Evolutionary conservation across 2,329 filamentous ascomycete species (phyloP).

Genomic region (Penicillium frequentans): DNA sequence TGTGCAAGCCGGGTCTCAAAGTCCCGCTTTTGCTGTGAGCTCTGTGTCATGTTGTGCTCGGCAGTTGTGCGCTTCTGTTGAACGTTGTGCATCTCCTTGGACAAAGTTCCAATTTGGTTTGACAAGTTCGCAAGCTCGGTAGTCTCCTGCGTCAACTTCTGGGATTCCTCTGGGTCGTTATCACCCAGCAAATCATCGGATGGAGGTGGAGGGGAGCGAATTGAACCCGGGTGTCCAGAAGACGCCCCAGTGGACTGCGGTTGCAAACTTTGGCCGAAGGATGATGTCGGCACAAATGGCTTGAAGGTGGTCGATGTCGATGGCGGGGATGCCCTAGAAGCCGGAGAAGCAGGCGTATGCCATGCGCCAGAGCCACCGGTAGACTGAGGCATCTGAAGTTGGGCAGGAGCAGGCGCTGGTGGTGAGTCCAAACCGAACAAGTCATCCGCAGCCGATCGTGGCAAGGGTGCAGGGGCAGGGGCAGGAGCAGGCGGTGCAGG

Average conservation of each 20-base stretch:
- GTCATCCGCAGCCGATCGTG: conserved; percentile 85
- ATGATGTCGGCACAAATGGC: conserved; percentile 88
- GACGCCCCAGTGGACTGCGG: conserved; percentile 72
- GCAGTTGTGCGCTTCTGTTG: conserved; percentile 76
- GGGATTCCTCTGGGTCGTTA: conserved; percentile 82
- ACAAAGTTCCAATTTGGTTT: conserved; percentile 87
- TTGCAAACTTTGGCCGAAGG: conserved; percentile 81
- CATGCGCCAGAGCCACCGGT: conserved; percentile 70
- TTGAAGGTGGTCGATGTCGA: conserved; percentile 64
- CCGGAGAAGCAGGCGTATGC: conserved; percentile 56
- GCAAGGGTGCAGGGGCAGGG: conserved; percentile 38
- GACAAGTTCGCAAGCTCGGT: conserved; percentile 93
- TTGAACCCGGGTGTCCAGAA: conserved; percentile 28
- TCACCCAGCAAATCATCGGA: conserved; percentile 89
- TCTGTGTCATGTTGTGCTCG: conserved; percentile 79
- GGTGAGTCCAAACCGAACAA: conserved; percentile 84
- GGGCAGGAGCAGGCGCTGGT: conserved; percentile 49
- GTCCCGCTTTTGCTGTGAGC: conserved; percentile 83
- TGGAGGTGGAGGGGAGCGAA: conserved; percentile 49
- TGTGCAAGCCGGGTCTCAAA: conserved; percentile 87
- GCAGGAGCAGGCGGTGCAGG: conserved; percentile 39
- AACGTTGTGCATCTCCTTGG: conserved; percentile 92
- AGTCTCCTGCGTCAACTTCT: conserved; percentile 83
- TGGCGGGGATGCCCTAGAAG: conserved; percentile 39
- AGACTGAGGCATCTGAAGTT: conserved; percentile 62